Percentiles rank a stretch among this genome's conserved stretches.
Evolutionary conservation across 2,329 filamentous ascomycete species (phyloP).

Genomic region (Fusarium phyllophilum): DNA sequence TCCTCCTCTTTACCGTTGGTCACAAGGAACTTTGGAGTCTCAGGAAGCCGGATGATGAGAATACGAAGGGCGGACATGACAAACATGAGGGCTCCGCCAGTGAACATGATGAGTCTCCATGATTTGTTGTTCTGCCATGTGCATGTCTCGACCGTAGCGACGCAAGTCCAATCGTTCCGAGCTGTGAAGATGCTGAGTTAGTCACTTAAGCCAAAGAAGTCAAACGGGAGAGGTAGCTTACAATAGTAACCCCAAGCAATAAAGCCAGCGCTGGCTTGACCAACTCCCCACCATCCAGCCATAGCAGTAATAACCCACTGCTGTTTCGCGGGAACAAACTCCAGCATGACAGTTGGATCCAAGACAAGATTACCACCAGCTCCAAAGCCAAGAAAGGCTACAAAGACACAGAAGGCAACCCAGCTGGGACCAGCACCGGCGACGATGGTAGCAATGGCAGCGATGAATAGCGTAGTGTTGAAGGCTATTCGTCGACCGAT

Average conservation of each 20-base stretch:
- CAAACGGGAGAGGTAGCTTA: background rate
- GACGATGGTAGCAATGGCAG: background rate
- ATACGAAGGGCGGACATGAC: background rate
- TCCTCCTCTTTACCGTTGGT: background rate
- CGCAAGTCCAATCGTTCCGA: slow-evolving; percentile 8
- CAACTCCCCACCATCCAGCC: slow-evolving; percentile 10
- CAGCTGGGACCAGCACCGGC: background rate
- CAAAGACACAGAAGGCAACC: background rate
- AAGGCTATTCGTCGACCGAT: background rate
- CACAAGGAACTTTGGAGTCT: background rate
- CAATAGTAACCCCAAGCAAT: slow-evolving; percentile 5
- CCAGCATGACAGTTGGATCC: background rate
- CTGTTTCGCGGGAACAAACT: background rate
- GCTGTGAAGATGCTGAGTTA: background rate
- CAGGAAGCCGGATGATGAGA: background rate
- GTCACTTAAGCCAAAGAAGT: fast-evolving
- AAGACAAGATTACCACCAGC: background rate
- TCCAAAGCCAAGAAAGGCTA: background rate
- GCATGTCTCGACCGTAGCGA: background rate
- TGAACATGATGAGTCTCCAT: slow-evolving; percentile 7
- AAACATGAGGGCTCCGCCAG: slow-evolving; percentile 2
- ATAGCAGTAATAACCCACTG: slow-evolving; percentile 10
- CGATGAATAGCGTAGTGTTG: background rate
- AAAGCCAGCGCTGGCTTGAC: background rate
- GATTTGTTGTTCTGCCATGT: background rate